Conservation (phyloP, 2,329 filamentous ascomycete genomes). For the Coniella lustricola region DNA sequence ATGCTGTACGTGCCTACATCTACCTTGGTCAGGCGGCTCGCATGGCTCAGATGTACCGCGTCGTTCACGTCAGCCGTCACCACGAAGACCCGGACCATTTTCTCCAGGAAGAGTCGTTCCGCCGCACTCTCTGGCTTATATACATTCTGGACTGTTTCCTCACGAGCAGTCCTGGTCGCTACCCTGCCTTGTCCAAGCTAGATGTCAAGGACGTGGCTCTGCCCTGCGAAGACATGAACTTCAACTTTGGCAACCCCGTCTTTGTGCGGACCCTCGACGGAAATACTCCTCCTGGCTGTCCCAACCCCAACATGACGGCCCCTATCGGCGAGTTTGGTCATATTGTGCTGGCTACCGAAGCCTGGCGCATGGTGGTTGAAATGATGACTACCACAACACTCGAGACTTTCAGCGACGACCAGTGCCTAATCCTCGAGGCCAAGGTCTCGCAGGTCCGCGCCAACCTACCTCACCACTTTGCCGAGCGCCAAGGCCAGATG, state of each 20-base stretch:
- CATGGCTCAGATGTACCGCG: slow-evolving; percentile 58
- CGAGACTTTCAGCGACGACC: slow-evolving; percentile 46
- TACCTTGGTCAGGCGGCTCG: slow-evolving; percentile 57
- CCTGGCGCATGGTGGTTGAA: slow-evolving; percentile 55
- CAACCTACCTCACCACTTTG: slow-evolving; percentile 51
- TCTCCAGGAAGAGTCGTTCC: slow-evolving; percentile 54
- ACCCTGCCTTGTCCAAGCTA: slow-evolving; percentile 46
- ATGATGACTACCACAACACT: slow-evolving; percentile 51
- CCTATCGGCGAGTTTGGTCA: slow-evolving; percentile 57
- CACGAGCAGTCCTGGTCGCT: slow-evolving; percentile 54
- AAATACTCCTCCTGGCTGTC: slow-evolving; percentile 29
- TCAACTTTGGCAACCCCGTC: slow-evolving; percentile 54
- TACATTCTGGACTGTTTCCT: slow-evolving; percentile 58
- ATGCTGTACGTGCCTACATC: slow-evolving; percentile 56
- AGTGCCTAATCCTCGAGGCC: slow-evolving; percentile 42
- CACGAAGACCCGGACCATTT: slow-evolving; percentile 50
- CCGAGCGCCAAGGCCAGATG: slow-evolving; percentile 55
- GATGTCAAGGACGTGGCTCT: slow-evolving; percentile 50
- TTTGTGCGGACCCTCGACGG: slow-evolving; percentile 49
- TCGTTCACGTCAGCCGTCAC: slow-evolving; percentile 48
- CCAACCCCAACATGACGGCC: slow-evolving; percentile 32
- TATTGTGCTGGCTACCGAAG: slow-evolving; percentile 53
- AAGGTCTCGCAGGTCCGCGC: slow-evolving; percentile 50
- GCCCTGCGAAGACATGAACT: slow-evolving; percentile 56
- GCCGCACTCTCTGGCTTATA: slow-evolving; percentile 55